Percentiles rank a stretch among this genome's conserved stretches.
Conservation (phyloP, 345 rosid genomes). For the Ailanthus altissimus region DNA sequence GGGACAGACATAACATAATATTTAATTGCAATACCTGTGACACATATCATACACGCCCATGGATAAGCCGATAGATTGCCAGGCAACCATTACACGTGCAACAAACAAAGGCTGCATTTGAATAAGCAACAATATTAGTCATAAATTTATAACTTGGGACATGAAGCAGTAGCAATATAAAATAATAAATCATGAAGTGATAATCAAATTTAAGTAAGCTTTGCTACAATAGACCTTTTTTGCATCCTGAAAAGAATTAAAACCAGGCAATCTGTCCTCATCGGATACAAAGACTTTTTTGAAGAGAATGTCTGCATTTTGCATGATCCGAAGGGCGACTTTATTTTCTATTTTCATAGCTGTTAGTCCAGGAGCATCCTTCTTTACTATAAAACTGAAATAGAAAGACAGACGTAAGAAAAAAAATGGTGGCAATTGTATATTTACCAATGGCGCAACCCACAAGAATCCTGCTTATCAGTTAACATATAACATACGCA, state of each 20-base stretch:
- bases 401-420: conserved; percentile 13
- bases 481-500: conserved; percentile 47
- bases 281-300: conserved; percentile 79
- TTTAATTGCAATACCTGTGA: conserved; percentile 57
- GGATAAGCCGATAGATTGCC: conserved; percentile 92
- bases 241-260: conserved; percentile 87
- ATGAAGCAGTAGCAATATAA: neutral
- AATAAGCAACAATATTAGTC: neutral
- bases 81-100: conserved; percentile 88
- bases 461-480: neutral
- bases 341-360: conserved; percentile 83
- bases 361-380: conserved; percentile 83
- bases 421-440: neutral
- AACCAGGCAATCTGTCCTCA: conserved; percentile 80
- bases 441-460: too few relatives aligned
- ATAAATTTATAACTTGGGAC: neutral
- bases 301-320: conserved; percentile 88
- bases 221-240: conserved; percentile 51
- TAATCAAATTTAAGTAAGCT: too few relatives aligned
- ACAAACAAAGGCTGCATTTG: conserved; percentile 71
- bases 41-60: conserved; percentile 98
- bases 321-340: conserved; percentile 86
- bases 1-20: too few relatives aligned
- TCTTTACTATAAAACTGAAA: conserved; percentile 80
- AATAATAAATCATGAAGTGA: neutral